These are phyloP conservation scores for Cercospora sp. DNA, from an alignment of 2,329 filamentous ascomycete genomes.

Conservation along the genomic window DNA sequence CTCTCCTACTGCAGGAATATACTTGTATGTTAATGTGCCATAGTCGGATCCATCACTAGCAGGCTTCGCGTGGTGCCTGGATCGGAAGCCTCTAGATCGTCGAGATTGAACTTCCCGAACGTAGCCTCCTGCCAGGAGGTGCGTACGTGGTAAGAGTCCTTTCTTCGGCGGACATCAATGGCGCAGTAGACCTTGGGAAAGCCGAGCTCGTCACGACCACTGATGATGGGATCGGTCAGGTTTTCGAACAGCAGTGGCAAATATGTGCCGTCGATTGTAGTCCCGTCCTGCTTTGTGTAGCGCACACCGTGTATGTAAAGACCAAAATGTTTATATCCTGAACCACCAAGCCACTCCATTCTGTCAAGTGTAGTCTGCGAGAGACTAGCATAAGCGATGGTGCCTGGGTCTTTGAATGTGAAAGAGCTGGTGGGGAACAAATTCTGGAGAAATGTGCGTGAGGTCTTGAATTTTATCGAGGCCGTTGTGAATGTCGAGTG, in stretches of 20 bases:
- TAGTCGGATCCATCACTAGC: conserved; percentile 23
- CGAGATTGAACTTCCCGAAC: conserved; percentile 23
- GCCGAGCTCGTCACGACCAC: conserved; percentile 61
- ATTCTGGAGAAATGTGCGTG: conserved; percentile 45
- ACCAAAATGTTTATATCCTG: conserved; percentile 59
- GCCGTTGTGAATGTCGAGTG: conserved; percentile 41
- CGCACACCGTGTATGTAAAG: conserved; percentile 64
- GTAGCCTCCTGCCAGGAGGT: conserved; percentile 24
- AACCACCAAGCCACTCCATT: conserved; percentile 63
- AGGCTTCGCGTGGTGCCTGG: background rate
- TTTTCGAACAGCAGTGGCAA: conserved; percentile 61
- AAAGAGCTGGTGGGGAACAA: conserved; percentile 43
- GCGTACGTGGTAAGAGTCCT: conserved; percentile 19
- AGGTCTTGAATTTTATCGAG: conserved; percentile 46
- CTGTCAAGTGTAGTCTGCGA: conserved; percentile 44
- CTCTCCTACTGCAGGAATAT: conserved; percentile 56
- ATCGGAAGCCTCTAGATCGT: conserved; percentile 17
- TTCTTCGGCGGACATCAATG: conserved; percentile 29
- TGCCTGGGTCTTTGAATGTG: conserved; percentile 43
- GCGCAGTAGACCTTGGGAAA: conserved; percentile 54
- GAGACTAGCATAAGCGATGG: conserved; percentile 44
- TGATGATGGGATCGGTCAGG: conserved; percentile 60
- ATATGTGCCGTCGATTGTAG: conserved; percentile 54
- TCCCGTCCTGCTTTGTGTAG: conserved; percentile 55
- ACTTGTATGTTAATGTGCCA: conserved; percentile 37